Conservation (phyloP, 768 basidiomycete species). For the Lactarius tabidus region DNA sequence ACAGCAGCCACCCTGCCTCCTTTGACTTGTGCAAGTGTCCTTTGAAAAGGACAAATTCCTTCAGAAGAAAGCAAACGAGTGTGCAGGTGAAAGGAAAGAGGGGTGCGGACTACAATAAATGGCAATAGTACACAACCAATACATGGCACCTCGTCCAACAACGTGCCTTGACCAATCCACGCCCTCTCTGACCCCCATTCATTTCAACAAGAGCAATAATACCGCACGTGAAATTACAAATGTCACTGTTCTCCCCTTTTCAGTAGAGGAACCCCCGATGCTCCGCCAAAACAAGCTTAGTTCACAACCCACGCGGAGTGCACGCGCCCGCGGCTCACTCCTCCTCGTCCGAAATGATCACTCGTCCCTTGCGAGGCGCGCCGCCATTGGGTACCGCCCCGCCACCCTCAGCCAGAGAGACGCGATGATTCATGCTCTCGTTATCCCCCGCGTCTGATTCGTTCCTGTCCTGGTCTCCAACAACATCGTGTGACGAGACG, state of each 20-base stretch:
- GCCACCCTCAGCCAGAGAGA: background rate
- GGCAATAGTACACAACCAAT: background rate
- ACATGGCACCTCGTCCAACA: background rate
- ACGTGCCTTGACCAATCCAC: background rate
- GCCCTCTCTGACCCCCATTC: background rate
- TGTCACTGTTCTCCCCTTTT: background rate
- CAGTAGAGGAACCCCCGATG: background rate
- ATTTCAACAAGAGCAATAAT: background rate
- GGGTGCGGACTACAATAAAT: background rate
- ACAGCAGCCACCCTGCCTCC: background rate
- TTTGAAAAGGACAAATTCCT: background rate
- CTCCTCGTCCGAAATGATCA: constrained; percentile 41
- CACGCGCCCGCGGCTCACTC: constrained; percentile 28
- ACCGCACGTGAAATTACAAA: background rate
- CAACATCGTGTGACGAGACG: background rate
- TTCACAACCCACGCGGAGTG: constrained; percentile 17
- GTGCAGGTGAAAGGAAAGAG: background rate
- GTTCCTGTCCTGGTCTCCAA: background rate
- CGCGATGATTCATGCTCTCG: background rate
- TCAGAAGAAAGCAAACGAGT: background rate
- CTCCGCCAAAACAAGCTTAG: background rate
- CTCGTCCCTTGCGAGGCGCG: constrained; percentile 29
- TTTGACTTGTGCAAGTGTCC: background rate
- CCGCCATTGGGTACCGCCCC: constrained; percentile 6
- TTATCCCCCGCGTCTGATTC: background rate